Evolutionary conservation across 1,284 basidiomycete species (phyloP).

Genomic region (Polyporus tsugae): DNA sequence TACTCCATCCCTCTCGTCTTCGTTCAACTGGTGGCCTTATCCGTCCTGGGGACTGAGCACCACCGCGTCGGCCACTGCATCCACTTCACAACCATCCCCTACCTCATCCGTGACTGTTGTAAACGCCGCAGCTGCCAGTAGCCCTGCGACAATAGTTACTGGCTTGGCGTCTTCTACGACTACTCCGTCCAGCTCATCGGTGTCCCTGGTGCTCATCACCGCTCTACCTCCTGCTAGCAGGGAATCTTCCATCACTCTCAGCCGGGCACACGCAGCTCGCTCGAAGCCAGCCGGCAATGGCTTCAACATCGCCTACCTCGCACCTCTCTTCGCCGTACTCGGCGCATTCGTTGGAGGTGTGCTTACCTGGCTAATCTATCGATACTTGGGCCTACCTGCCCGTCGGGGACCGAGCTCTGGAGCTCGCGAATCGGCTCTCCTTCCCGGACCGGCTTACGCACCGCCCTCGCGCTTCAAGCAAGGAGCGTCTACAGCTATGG

Average conservation of each 20-base stretch:
- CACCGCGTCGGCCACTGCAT: background rate
- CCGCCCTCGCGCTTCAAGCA: conserved; percentile 33
- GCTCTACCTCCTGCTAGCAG: conserved; percentile 49
- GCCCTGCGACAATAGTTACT: conserved; percentile 7
- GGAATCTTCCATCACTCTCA: conserved; percentile 36
- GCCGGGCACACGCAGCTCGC: conserved; percentile 30
- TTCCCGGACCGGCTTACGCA: conserved; percentile 50
- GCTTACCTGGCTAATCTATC: conserved; percentile 37
- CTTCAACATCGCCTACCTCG: conserved; percentile 49
- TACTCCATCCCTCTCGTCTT: conserved; percentile 22
- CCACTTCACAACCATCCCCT: background rate
- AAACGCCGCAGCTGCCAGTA: background rate
- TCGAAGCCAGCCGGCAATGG: conserved; percentile 1
- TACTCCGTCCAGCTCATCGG: conserved; percentile 15
- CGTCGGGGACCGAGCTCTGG: conserved; percentile 14
- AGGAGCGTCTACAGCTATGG: background rate
- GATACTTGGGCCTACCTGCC: conserved; percentile 29
- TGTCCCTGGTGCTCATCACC: conserved; percentile 43
- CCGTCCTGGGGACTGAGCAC: conserved; percentile 25
- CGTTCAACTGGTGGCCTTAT: conserved; percentile 39
- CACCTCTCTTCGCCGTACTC: conserved; percentile 49
- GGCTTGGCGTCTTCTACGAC: conserved; percentile 4
- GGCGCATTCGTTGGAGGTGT: conserved; percentile 48
- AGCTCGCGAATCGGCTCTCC: conserved; percentile 32
- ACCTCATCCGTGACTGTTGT: background rate